Conservation (phyloP, 345 rosid genomes). For the Citrus sinensis region DVS_A1.0 CM039164.1:8650001-8650500, state of each 20-base stretch:
- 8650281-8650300: constrained; percentile 86
- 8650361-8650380: neutral
- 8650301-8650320: constrained; percentile 77
- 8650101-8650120: constrained; percentile 87
- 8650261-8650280: constrained; percentile 73
- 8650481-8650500: constrained; percentile 73
- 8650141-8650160: constrained; percentile 10
- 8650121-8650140: constrained; percentile 48
- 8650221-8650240: constrained; percentile 59
- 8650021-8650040: neutral
- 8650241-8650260: constrained; percentile 89
- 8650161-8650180: neutral
- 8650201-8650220: constrained; percentile 53
- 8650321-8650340: neutral
- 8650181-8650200: constrained; percentile 4
- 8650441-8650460: constrained; percentile 84
- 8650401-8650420: constrained; percentile 71
- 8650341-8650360: neutral
- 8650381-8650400: constrained; percentile 46
- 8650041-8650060: constrained; percentile 32
- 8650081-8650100: constrained; percentile 58
- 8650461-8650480: constrained; percentile 70
- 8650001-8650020: neutral
- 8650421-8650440: constrained; percentile 80
- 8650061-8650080: constrained; percentile 66